Evolutionary conservation across 495 filamentous ascomycete genomes (phyloP), one percentile per base, ranked within the genome.

Genomic region (Lentithecium fluviatile): DNA sequence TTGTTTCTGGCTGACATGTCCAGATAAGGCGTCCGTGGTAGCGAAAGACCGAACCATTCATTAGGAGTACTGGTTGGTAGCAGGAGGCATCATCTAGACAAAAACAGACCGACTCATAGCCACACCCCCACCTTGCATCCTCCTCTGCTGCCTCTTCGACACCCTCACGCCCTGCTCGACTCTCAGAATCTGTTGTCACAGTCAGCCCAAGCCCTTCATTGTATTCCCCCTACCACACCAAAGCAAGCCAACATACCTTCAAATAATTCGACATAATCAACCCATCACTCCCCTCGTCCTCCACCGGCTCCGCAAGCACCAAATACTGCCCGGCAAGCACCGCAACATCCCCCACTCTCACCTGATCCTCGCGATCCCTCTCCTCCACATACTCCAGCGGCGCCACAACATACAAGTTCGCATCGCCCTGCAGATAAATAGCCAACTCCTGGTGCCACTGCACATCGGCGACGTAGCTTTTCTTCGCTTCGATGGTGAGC

Each of bases 401-500:
- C 23, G 60, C 62, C 7, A 68, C 65, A 49, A 68, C 64, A 25
- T 70, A 56, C 48, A 55, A 62, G 17, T 54, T 50, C 1, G 51
- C 23, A 34, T 69, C 51, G 3, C 56, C 55, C 0, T 66, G 32
- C 12, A 74, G 47, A 1, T 46, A 47, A 25, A 75, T 45, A 36
- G 73, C 60, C 26, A 70, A 47, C 8, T 66, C 34, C 19, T 59
- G 11, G 68, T 60, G 5, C 32, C 38, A 13, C 11, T 54, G 17
- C 5, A 53, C 34, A 71, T 52, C 15, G 15, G 59, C 38, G 66
- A 58, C 40, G 25, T 36, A 43, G 17, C 51, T 54, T 34, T 54
- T 54, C 52, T 62, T 59, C 11, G 61, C 68, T 43, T 74, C 68
- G 21, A 75, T 49, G 36, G 53, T 52, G 34, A 74, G 53, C 1